Evolutionary conservation across 2,329 filamentous ascomycete genomes (phyloP), one percentile per base, ranked within the genome.

Genomic region (Microdochium paspali): DNA sequence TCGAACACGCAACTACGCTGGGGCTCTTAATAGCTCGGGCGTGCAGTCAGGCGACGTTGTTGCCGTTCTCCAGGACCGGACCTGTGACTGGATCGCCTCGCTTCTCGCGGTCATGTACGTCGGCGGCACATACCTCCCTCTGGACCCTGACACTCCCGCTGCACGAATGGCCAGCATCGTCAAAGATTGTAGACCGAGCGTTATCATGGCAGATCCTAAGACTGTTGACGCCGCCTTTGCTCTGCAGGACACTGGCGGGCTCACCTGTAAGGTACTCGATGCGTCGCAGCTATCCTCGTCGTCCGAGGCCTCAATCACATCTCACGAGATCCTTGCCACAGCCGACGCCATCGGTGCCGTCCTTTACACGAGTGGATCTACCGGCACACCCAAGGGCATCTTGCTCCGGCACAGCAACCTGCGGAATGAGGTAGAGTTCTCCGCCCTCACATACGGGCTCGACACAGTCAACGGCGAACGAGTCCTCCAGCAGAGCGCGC

Each of bases 381-480:
- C 55, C 50, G 26, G 51, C 47, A 54, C 12, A 2, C 65, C 65
- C 9, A 68, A 68, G 48, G 65, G 65, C 6, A 58, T 65, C 24
- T 20, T 54, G 1, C 44, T 63, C 9, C 47, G 35, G 2, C 49
- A 57, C 39, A 23, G 25, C 10, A 47, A 26, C 21, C 15, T 59
- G 2, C 23, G 40, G 24, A 35, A 44, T 18, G 15, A n/a, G n/a
- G n/a, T n/a, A n/a, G n/a, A n/a, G n/a, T n/a, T n/a, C n/a, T n/a
- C 24, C n/a, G 20, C 20, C 10, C 20, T 20, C 35, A 30, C 21
- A 20, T n/a, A 23, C 10, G 7, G n/a, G 10, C 25, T 44, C 4
- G 15, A 12, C 21, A 26, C n/a, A n/a, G n/a, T 51, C 39, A n/a
- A 31, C 2, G n/a, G 28, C 24, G 58, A 62, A 20, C 47, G 47